Conservation (phyloP, 176 grass and related monocot genomes). For the Echinochloa phyllopogon region DNA sequence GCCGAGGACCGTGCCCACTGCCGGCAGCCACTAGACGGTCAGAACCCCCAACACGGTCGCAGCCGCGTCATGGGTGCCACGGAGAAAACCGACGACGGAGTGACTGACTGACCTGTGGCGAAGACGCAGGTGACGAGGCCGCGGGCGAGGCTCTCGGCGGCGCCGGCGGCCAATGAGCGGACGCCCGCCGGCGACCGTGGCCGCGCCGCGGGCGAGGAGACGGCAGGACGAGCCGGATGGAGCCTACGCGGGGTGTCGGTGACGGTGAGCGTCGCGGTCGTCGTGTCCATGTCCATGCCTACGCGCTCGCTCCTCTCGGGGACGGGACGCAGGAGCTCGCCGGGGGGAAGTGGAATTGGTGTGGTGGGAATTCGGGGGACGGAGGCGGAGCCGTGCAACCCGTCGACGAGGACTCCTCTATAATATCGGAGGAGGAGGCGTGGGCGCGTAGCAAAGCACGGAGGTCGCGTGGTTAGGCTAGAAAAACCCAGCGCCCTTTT, state of each 20-base stretch:
- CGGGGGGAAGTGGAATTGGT: neutral
- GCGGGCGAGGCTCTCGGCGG: slow-evolving; percentile 42
- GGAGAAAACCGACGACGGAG: neutral
- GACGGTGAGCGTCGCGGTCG: neutral
- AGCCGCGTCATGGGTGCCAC: neutral
- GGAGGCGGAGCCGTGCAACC: neutral
- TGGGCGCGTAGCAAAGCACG: too few relatives aligned
- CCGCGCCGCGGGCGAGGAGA: neutral
- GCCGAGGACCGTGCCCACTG: slow-evolving; percentile 60
- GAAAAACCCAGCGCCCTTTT: neutral
- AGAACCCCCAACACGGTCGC: neutral
- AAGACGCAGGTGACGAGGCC: slow-evolving; percentile 64
- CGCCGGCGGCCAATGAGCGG: slow-evolving; percentile 34
- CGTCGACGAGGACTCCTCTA: neutral
- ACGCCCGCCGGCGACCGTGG: neutral
- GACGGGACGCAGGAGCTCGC: neutral
- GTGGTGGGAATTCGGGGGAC: neutral
- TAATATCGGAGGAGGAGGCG: neutral
- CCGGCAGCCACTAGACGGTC: neutral
- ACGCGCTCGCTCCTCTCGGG: too few relatives aligned
- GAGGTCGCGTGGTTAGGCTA: neutral
- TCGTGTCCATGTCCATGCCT: neutral
- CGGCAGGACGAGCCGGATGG: neutral
- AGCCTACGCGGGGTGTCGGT: neutral
- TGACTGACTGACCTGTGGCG: slow-evolving; percentile 38